Conservation (phyloP, 2,329 filamentous ascomycete genomes). For the Ustulina deusta region DNA sequence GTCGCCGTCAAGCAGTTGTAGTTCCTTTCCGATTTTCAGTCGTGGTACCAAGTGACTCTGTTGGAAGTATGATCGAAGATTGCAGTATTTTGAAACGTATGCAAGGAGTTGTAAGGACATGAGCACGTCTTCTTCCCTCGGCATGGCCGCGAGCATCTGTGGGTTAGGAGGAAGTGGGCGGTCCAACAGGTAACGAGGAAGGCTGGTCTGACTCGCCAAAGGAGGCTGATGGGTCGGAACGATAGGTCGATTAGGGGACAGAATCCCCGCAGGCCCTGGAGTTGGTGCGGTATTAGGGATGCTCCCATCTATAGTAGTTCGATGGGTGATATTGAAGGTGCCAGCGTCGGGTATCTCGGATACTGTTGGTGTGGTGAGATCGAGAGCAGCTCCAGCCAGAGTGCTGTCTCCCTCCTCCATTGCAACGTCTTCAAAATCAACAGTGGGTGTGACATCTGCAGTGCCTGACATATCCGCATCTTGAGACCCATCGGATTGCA, state of each 20-base stretch:
- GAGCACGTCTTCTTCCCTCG: slow-evolving; percentile 94
- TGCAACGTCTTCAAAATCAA: slow-evolving; percentile 84
- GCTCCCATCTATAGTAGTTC: slow-evolving; percentile 85
- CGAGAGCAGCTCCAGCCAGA: slow-evolving; percentile 79
- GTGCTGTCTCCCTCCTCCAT: slow-evolving; percentile 86
- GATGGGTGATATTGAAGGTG: slow-evolving; percentile 94
- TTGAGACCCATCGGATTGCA: slow-evolving; percentile 80
- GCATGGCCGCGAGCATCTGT: slow-evolving; percentile 88
- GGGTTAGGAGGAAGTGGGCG: slow-evolving; percentile 76
- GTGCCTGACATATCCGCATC: slow-evolving; percentile 84
- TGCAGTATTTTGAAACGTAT: slow-evolving; percentile 99
- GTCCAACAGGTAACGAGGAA: slow-evolving; percentile 84
- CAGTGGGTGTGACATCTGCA: slow-evolving; percentile 81
- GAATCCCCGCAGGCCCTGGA: slow-evolving; percentile 73
- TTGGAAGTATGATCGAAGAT: slow-evolving; percentile 94
- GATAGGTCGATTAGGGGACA: slow-evolving; percentile 80
- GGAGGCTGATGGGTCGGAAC: slow-evolving; percentile 80
- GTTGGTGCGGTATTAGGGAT: slow-evolving; percentile 79
- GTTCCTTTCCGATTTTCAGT: slow-evolving; percentile 88
- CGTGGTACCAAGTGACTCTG: slow-evolving; percentile 92
- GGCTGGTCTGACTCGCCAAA: slow-evolving; percentile 72
- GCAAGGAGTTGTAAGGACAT: slow-evolving; percentile 98
- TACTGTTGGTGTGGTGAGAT: slow-evolving; percentile 80
- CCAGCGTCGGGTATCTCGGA: slow-evolving; percentile 89
- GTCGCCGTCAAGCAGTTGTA: slow-evolving; percentile 82